These are phyloP conservation scores for Phaeodactylum tricornutum DNA, from an alignment of 108 stramenopile species.

Conservation along the genomic window DNA sequence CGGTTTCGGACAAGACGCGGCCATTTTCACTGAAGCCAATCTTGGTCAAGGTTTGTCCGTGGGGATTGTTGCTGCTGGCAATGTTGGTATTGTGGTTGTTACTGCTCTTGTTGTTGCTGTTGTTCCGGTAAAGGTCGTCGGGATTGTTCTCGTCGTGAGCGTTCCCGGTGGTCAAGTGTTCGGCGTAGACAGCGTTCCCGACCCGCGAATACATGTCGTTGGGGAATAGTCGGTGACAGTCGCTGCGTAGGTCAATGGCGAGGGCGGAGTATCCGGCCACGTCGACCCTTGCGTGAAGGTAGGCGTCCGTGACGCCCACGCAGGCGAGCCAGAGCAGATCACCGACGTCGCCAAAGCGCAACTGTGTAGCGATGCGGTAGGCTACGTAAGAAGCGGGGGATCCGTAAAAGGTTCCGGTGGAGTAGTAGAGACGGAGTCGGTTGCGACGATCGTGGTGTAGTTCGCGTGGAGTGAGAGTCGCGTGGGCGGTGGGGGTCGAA, in stretches of 20 bases:
- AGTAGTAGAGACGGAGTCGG: conserved; percentile 60
- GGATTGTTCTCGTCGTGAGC: conserved; percentile 3
- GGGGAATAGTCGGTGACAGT: conserved; percentile 52
- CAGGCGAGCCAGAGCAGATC: conserved; percentile 79
- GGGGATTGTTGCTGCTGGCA: not conserved
- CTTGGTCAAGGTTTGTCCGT: conserved; percentile 28
- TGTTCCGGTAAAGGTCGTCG: too few relatives aligned
- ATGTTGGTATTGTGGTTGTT: not conserved
- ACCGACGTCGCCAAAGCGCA: conserved; percentile 51
- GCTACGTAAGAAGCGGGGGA: conserved; percentile 62
- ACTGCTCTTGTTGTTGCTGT: conserved; percentile 9
- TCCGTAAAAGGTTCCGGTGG: conserved; percentile 52
- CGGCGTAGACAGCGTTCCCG: conserved; percentile 54
- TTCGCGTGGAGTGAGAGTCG: conserved; percentile 34
- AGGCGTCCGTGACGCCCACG: conserved; percentile 77
- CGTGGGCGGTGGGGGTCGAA: not conserved
- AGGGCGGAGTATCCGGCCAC: conserved; percentile 45
- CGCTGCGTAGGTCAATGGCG: conserved; percentile 34
- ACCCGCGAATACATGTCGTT: conserved; percentile 52
- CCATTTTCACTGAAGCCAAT: conserved; percentile 68
- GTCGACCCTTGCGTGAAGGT: conserved; percentile 62
- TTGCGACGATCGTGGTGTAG: conserved; percentile 49
- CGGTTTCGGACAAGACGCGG: conserved; percentile 52
- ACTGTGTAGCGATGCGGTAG: conserved; percentile 46
- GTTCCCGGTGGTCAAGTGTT: conserved; percentile 55